Percentiles rank a stretch among this genome's conserved stretches.
These are phyloP conservation scores for Pelargonium myrrhifolium DNA, from an alignment of 441 rosid species.

Conservation along the genomic window DNA sequence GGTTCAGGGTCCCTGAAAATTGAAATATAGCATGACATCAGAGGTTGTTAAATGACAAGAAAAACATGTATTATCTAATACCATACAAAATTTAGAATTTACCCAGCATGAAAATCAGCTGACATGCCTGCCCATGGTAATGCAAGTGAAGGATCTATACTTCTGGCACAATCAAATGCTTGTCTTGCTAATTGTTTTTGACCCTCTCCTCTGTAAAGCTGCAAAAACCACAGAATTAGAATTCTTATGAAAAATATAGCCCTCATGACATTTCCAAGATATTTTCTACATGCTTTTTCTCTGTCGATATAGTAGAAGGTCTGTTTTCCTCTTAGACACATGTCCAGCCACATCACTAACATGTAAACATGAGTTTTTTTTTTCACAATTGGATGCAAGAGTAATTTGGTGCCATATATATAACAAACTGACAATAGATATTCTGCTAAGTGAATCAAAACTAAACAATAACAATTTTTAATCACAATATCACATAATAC, in stretches of 20 bases:
- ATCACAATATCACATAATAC: not conserved
- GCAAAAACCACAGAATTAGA: constrained; percentile 25
- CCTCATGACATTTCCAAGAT: not conserved
- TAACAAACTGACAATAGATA: not conserved
- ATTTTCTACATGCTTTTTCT: not conserved
- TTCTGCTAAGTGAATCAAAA: not conserved
- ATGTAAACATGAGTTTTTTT: not conserved
- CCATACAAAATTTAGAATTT: constrained; percentile 18
- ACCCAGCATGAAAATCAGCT: constrained; percentile 70
- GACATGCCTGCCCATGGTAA: constrained; percentile 98
- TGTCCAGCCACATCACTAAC: constrained; percentile 6
- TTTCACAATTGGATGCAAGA: not conserved
- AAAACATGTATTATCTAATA: constrained; percentile 1
- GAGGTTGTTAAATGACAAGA: constrained; percentile 12
- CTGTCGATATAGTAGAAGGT: not conserved
- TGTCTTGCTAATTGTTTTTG: constrained; percentile 67
- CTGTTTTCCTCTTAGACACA: not conserved
- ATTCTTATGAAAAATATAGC: not conserved
- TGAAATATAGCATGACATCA: constrained; percentile 14
- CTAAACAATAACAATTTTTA: not conserved
- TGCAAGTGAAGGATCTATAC: constrained; percentile 94
- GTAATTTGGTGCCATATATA: not conserved
- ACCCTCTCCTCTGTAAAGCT: constrained; percentile 67
- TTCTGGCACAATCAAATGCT: constrained; percentile 94
- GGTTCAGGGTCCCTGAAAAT: constrained; percentile 48